Evolutionary conservation across 495 filamentous ascomycete species (phyloP).

Genomic region (Tirmania nivea): DNA sequence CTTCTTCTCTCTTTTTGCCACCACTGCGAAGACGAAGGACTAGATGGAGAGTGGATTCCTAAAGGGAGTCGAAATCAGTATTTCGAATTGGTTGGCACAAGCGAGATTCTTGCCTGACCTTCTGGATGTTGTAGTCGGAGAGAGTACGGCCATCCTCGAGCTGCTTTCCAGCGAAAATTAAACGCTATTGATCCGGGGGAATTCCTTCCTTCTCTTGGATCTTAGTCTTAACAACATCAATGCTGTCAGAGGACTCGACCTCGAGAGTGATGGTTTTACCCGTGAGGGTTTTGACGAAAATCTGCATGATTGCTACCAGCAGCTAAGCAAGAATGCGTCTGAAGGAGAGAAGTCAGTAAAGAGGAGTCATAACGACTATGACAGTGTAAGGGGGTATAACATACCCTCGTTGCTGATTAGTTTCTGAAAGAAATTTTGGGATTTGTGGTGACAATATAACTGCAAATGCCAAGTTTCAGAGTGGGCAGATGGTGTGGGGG

Average conservation of each 20-base stretch:
- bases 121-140: constrained; percentile 99
- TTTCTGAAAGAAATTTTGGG: background rate
- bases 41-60: constrained; percentile 89
- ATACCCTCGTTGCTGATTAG: constrained; percentile 19
- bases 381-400: background rate
- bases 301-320: constrained; percentile 52
- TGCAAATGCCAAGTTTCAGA: too few species aligned
- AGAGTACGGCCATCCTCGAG: constrained; percentile 98
- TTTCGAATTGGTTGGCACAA: too few species aligned
- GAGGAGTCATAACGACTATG: background rate
- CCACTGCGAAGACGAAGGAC: constrained; percentile 94
- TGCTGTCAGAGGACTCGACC: constrained; percentile 98
- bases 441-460: too few species aligned
- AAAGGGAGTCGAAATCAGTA: background rate
- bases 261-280: constrained; percentile 99
- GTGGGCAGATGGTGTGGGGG: too few species aligned
- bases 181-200: constrained; percentile 97
- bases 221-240: constrained; percentile 61
- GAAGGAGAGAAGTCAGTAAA: constrained; percentile 2
- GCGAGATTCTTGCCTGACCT: constrained; percentile 22
- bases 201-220: constrained; percentile 98
- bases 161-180: constrained; percentile 99
- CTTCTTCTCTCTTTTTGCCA: constrained; percentile 99
- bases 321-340: constrained; percentile 21
- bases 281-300: constrained; percentile 99